Conservation (phyloP, 805 yeast species). For the Candida nonsorbophila region DNA sequence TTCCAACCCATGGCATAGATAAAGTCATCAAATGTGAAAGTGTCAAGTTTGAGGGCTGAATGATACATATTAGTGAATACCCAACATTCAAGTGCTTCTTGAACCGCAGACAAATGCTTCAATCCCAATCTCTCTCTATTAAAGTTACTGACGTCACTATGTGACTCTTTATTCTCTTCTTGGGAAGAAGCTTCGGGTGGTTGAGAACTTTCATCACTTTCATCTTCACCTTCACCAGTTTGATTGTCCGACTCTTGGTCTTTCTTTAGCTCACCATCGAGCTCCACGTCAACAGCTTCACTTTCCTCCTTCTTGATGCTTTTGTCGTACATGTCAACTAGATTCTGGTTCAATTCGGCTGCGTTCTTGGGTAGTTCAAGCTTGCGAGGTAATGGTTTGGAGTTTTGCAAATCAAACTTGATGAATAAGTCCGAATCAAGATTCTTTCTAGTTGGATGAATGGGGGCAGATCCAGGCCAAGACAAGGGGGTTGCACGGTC, state of each 20-base stretch:
- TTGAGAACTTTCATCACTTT: constrained; percentile 1
- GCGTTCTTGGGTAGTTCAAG: constrained; percentile 22
- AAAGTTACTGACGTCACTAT: background rate
- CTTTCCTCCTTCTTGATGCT: constrained; percentile 2
- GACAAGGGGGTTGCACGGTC: constrained; percentile 9
- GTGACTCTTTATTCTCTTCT: background rate
- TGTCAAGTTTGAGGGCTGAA: constrained; percentile 57
- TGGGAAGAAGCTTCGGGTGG: background rate
- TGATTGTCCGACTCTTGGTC: too few species aligned
- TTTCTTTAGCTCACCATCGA: constrained; percentile 1
- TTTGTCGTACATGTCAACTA: constrained; percentile 6
- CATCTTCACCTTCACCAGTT: constrained; percentile 5
- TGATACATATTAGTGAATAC: constrained; percentile 67
- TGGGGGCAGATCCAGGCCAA: constrained; percentile 6
- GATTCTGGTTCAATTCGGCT: constrained; percentile 11
- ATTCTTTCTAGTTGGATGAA: constrained; percentile 19
- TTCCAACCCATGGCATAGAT: constrained; percentile 51
- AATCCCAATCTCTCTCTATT: constrained; percentile 10
- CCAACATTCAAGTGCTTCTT: constrained; percentile 66
- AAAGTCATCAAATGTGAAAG: constrained; percentile 77
- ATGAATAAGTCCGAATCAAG: constrained; percentile 24
- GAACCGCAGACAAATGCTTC: constrained; percentile 13
- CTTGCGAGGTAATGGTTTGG: constrained; percentile 17
- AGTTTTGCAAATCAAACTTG: constrained; percentile 26
- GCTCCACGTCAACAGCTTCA: background rate